phyloP scores from a whole-genome alignment of 768 basidiomycete genomes.

The Neoboletus subvelutipes region DNA sequence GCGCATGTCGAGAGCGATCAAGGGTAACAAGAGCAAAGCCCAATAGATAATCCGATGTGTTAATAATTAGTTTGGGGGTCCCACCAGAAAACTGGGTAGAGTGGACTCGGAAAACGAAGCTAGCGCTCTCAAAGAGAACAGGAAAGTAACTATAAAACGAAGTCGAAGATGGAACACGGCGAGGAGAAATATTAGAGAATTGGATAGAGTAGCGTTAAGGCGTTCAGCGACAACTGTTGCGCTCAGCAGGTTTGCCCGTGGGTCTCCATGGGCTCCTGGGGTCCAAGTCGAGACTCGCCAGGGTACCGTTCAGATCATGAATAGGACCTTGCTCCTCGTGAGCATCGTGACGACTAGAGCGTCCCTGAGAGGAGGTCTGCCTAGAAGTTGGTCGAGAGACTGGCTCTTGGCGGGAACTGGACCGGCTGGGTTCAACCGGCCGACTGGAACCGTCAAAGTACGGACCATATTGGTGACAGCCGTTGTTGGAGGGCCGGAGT shows the following conservation, averaged over 20 bases:
- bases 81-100: conserved; percentile 16
- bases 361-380: conserved; percentile 33
- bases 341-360: conserved; percentile 21
- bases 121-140: conserved; percentile 14
- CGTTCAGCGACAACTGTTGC: conserved; percentile 21
- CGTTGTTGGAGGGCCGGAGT: conserved; percentile 44
- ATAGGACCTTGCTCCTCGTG: conserved; percentile 51
- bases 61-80: conserved; percentile 29
- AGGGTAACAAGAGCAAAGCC: conserved; percentile 36
- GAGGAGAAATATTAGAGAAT: conserved; percentile 11
- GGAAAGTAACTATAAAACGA: conserved; percentile 25
- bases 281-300: conserved; percentile 73
- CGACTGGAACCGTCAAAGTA: conserved; percentile 46
- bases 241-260: conserved; percentile 22
- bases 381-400: conserved; percentile 58
- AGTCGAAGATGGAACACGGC: conserved; percentile 13
- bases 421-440: conserved; percentile 40
- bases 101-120: conserved; percentile 18
- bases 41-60: conserved; percentile 33
- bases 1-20: conserved; percentile 39
- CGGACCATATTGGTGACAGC: conserved; percentile 43
- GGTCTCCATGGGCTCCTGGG: conserved; percentile 36
- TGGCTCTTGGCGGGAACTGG: conserved; percentile 45
- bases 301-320: conserved; percentile 71
- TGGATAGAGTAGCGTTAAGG: conserved; percentile 4